These are phyloP conservation scores for Talaromyces funiculosus DNA, from an alignment of 2,329 filamentous ascomycete species.

Conservation along the genomic window DNA sequence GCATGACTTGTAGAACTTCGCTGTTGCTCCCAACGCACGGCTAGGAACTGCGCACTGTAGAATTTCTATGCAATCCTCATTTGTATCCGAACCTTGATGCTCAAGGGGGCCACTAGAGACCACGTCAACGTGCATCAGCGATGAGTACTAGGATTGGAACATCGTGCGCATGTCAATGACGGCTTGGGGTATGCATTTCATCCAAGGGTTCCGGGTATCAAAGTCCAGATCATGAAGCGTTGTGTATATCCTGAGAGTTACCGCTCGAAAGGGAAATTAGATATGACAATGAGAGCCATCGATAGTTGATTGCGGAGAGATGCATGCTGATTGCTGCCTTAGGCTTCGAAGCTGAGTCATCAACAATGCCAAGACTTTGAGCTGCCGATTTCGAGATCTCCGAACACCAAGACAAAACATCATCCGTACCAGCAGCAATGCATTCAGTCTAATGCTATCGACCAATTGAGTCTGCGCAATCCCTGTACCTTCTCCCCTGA, in stretches of 20 bases:
- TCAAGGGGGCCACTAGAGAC: not conserved
- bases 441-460: not conserved
- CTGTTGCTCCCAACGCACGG: not conserved
- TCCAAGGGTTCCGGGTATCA: not conserved
- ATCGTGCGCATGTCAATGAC: not conserved
- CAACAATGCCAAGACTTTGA: slow-evolving; percentile 7
- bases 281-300: not conserved
- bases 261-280: not conserved
- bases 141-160: not conserved
- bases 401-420: slow-evolving; percentile 2
- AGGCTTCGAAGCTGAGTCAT: slow-evolving; percentile 5
- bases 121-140: not conserved
- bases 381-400: slow-evolving; percentile 1
- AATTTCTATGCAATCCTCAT: not conserved
- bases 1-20: too few relatives aligned
- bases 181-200: not conserved
- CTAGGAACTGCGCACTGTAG: not conserved
- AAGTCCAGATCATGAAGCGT: not conserved
- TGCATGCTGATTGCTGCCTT: not conserved
- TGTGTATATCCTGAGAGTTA: not conserved
- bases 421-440: not conserved
- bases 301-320: not conserved
- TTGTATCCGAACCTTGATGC: not conserved
- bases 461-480: not conserved
- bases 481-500: slow-evolving; percentile 17